Base-by-base conservation (phyloP, 306 rosid species). In the Boehmeria nivea region DNA sequence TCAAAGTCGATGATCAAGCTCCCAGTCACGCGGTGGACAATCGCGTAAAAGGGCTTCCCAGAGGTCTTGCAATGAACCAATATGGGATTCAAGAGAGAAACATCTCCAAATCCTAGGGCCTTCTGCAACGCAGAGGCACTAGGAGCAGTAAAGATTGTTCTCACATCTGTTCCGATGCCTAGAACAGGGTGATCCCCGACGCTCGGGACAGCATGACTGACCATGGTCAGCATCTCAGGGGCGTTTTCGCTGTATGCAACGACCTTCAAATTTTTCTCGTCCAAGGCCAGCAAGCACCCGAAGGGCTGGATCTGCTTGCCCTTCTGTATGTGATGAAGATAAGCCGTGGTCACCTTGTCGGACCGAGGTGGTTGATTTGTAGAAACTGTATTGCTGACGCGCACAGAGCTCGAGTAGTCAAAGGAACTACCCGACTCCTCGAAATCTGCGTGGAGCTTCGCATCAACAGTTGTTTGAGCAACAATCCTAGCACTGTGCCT, bases 211-310 rank as follows among this genome's bases (percentile, higher is more conserved):
- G 98, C 87, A 72, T 90, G 98, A 49, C 76, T 87, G 50, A 82
- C 77, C 91, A 78, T 84, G 57, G 98, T 90, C 69, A 90, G 83
- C 89, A 87, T 78, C 62, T 90, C 98, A 43, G 88, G 81, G 10
- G 98, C 95, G 71, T 90, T 90, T 75, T 87, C 95, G 75, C 95
- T 90, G 75, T 90, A 90, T 0, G 94, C 98, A 70, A 84, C 45
- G 56, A 90, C 91, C 78, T 85, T 82, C 73, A 82, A 80, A 43
- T 88, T 87, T 77, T 90, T 84, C 64, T 90, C 98, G 67, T 90
- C 94, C 39, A 90, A 57, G 58, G 94, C 98, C 37, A 90, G 58
- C 83, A 90, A 71, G 72, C 95, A 90, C 21, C 98, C 98, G 65
- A 87, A 87, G 27, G 95, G 94, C 69, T 90, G 98, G 72, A 90